A percentile compares a stretch with the other conserved stretches of the same genome.
Evolutionary conservation across 495 filamentous ascomycete genomes (phyloP).

Genomic region (Choiromyces venosus): DNA sequence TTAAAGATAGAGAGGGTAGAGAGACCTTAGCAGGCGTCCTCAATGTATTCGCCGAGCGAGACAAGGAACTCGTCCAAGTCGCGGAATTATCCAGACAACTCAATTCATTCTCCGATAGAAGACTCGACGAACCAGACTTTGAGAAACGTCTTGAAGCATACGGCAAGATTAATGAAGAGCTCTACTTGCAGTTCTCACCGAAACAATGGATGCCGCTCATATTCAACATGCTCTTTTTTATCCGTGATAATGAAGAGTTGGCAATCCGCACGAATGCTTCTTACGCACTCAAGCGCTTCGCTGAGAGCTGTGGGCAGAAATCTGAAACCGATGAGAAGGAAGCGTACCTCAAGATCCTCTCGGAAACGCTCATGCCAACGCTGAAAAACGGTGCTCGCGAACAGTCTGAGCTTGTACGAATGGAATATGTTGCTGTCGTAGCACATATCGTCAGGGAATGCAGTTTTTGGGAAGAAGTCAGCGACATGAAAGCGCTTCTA

Average conservation of each 20-base stretch:
- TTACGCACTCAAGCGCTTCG: slow-evolving; percentile 71
- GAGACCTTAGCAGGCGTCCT: slow-evolving; percentile 66
- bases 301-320: slow-evolving; percentile 53
- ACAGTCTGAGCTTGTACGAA: slow-evolving; percentile 71
- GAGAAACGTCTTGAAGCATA: slow-evolving; percentile 74
- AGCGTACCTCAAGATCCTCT: slow-evolving; percentile 53
- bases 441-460: slow-evolving; percentile 69
- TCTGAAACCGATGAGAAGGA: slow-evolving; percentile 43
- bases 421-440: slow-evolving; percentile 71
- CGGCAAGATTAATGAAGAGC: slow-evolving; percentile 59
- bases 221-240: slow-evolving; percentile 82
- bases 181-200: slow-evolving; percentile 53
- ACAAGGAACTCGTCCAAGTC: slow-evolving; percentile 56
- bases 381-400: slow-evolving; percentile 69
- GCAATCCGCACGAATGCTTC: slow-evolving; percentile 77
- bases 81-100: slow-evolving; percentile 69
- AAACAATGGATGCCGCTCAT: slow-evolving; percentile 86
- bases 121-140: slow-evolving; percentile 80
- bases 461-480: slow-evolving; percentile 60
- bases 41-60: slow-evolving; percentile 58
- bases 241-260: slow-evolving; percentile 81
- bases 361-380: slow-evolving; percentile 62
- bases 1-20: slow-evolving; percentile 71
- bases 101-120: slow-evolving; percentile 64
- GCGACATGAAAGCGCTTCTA: slow-evolving; percentile 69